Conservation (phyloP, 23 red algal species). For the Chondrus crispus region DNA sequence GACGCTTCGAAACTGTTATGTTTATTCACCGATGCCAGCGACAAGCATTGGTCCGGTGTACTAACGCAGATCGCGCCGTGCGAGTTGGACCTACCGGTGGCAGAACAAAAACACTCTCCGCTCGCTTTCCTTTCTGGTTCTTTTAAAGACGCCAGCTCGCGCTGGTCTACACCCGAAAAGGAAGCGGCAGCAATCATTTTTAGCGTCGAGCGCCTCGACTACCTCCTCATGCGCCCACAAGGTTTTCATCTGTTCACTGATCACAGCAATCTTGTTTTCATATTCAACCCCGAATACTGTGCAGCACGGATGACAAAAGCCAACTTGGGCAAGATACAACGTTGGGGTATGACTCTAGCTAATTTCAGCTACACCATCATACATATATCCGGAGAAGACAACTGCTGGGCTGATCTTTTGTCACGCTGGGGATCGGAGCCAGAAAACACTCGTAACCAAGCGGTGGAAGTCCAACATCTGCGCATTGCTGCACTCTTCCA, state of each 20-base stretch:
- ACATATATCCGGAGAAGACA: slow-evolving; percentile 15
- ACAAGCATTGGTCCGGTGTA: background rate
- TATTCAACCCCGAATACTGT: background rate
- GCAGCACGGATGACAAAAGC: background rate
- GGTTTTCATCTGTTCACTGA: slow-evolving; percentile 25
- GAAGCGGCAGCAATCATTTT: slow-evolving; percentile 15
- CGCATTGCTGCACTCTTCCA: background rate
- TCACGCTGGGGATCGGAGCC: background rate
- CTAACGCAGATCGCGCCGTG: background rate
- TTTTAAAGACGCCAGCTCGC: background rate
- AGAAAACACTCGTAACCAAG: background rate
- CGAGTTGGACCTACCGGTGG: background rate
- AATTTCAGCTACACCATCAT: background rate
- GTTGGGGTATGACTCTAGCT: background rate
- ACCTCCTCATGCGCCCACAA: background rate
- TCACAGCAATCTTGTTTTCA: background rate
- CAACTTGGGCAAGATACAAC: background rate
- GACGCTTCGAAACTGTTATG: background rate
- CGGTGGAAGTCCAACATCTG: background rate
- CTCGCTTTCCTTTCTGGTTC: slow-evolving; percentile 9
- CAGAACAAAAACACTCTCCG: background rate
- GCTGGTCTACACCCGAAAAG: background rate
- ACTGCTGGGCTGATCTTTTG: background rate
- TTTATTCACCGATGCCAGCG: background rate
- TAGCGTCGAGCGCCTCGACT: background rate